Base-by-base conservation (phyloP, 257 asterid genomes). In the Nicotiana benthamiana region DNA sequence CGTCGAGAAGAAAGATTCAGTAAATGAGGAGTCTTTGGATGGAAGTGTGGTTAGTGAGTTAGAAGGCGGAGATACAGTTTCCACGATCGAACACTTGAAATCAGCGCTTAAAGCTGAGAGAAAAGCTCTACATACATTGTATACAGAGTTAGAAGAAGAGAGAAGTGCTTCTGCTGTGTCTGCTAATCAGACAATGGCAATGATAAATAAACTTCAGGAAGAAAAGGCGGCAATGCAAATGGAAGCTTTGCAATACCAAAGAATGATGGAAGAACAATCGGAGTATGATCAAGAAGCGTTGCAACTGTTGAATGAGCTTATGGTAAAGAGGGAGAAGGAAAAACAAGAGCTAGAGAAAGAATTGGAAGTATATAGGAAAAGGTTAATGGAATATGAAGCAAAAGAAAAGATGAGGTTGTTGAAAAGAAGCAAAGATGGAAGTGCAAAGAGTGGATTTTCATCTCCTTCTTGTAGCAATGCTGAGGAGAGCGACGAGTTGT, bases 211-310 rank as follows among this genome's bases (percentile, higher is more conserved):
- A 30, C 97, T 96, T 59, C 99, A 96, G 61, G 99, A 96, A 89
- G 99, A 96, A 86, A 96, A 92, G 82, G 97, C 97, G 0, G 98
- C 97, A 10, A 90, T 96, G 97, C 97, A 94, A 82, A 96, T 96
- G 98, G 99, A 96, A 82, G 98, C 99, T 22, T 84, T 94, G 82
- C 99, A 96, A 88, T 96, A 96, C 68, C 98, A 96, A 87, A 90
- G 99, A 85, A 96, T 96, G 99, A 96, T 96, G 99, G 99, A 96
- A 75, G 99, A 96, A 77, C 99, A 96, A 80, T 88, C 98, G 0
- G 99, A 96, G 60, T 96, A 96, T 17, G 99, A 96, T 84, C 99
- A 96, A 86, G 99, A 96, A 86, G 99, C 99, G 24, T 64, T 96
- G 91, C 97, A 96, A 60, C 94, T 96, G 65, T 56, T 96, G 85